These are phyloP conservation scores for Tuber melanosporum DNA, from an alignment of 495 filamentous ascomycete genomes.

Conservation along the genomic window DNA sequence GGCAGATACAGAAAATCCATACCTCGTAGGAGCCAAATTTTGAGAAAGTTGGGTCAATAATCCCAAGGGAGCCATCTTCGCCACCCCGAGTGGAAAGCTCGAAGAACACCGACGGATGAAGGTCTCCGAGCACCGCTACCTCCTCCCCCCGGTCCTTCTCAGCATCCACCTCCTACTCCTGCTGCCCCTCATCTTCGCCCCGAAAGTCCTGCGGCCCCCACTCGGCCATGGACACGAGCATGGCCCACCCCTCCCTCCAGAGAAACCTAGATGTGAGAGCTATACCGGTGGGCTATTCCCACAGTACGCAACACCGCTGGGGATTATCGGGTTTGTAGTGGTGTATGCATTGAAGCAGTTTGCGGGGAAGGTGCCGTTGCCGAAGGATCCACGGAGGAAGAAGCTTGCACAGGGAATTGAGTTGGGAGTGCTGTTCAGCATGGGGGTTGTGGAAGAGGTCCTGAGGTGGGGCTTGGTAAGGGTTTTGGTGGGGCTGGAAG, in stretches of 20 bases:
- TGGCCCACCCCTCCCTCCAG: constrained; percentile 11
- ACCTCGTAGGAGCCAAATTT: constrained; percentile 2
- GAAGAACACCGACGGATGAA: constrained; percentile 35
- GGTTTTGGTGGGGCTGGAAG: constrained; percentile 31
- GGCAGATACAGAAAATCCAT: constrained; percentile 19
- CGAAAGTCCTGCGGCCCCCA: constrained; percentile 16
- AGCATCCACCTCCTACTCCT: constrained; percentile 35
- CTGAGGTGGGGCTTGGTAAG: constrained; percentile 40
- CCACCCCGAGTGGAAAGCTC: background rate
- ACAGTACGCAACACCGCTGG: constrained; percentile 35
- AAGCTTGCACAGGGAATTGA: constrained; percentile 34
- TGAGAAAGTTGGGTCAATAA: constrained; percentile 13
- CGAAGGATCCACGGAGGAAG: constrained; percentile 33
- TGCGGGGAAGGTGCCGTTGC: constrained; percentile 36
- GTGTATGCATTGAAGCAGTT: constrained; percentile 38
- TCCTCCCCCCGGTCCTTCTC: constrained; percentile 39
- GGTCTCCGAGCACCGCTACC: constrained; percentile 34
- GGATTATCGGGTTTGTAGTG: constrained; percentile 36
- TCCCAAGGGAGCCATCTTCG: constrained; percentile 3
- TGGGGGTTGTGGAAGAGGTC: constrained; percentile 38
- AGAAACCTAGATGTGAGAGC: constrained; percentile 3
- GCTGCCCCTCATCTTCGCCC: constrained; percentile 35
- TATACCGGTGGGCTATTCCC: constrained; percentile 17
- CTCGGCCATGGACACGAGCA: background rate
- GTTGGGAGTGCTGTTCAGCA: constrained; percentile 31